Evolutionary conservation across 2,329 filamentous ascomycete genomes (phyloP).

Genomic region (Sphaerulina musiva): DNA sequence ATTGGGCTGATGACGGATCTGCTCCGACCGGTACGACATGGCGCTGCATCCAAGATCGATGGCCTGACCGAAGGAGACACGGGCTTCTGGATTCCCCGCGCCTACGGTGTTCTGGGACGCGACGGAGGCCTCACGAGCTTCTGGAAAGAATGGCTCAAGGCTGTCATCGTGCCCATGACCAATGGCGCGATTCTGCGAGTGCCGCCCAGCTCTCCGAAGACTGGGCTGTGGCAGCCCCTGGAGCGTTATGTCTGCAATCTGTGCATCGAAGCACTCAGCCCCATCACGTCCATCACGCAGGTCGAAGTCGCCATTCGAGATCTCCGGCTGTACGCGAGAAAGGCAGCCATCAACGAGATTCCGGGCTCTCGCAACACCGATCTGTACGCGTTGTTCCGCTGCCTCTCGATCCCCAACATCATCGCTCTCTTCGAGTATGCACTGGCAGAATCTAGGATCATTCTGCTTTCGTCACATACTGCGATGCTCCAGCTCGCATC

Average conservation of each 20-base stretch:
- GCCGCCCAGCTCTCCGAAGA: conserved; percentile 78
- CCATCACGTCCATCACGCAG: conserved; percentile 88
- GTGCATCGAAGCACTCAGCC: conserved; percentile 89
- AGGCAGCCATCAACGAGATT: conserved; percentile 87
- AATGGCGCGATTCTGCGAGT: conserved; percentile 77
- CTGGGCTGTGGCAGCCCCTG: conserved; percentile 91
- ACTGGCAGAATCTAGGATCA: conserved; percentile 87
- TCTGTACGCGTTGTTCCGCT: conserved; percentile 85
- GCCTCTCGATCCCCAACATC: conserved; percentile 80
- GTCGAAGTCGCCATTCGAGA: conserved; percentile 88
- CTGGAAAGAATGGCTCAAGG: conserved; percentile 98
- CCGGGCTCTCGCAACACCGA: conserved; percentile 88
- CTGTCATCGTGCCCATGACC: conserved; percentile 90
- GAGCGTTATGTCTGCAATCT: conserved; percentile 96
- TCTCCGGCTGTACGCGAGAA: conserved; percentile 82
- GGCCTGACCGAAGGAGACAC: conserved; percentile 92
- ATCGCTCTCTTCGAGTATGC: conserved; percentile 89
- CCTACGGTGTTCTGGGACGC: conserved; percentile 84
- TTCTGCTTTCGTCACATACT: conserved; percentile 90
- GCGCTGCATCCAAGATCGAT: conserved; percentile 93
- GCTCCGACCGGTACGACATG: conserved; percentile 82
- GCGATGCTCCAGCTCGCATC: conserved; percentile 93
- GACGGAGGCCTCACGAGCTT: conserved; percentile 79
- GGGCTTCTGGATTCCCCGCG: conserved; percentile 88
- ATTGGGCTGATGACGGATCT: conserved; percentile 96